Evolutionary conservation across 2,329 filamentous ascomycete species (phyloP).

Genomic region (Ophiostoma sp.): DNA sequence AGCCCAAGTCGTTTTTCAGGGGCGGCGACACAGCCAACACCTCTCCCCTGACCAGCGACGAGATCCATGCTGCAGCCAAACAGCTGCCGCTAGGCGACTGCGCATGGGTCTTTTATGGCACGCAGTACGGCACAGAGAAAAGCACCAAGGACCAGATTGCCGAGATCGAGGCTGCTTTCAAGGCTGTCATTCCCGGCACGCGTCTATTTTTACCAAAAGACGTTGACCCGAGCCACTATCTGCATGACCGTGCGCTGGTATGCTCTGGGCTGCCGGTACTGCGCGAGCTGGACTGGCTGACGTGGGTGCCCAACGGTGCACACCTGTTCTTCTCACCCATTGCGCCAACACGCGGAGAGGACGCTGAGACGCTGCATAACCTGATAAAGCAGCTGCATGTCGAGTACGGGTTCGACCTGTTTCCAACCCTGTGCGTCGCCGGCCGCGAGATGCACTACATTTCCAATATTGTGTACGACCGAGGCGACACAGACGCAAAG

Average conservation of each 20-base stretch:
- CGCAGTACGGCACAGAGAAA: slow-evolving; percentile 35
- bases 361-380: slow-evolving; percentile 42
- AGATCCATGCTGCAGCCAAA: slow-evolving; percentile 32
- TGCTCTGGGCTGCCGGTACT: slow-evolving; percentile 35
- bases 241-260: slow-evolving; percentile 35
- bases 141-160: slow-evolving; percentile 34
- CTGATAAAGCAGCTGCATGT: slow-evolving; percentile 35
- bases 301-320: slow-evolving; percentile 48
- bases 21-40: neutral
- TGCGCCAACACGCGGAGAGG: slow-evolving; percentile 42
- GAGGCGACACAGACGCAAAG: slow-evolving; percentile 32
- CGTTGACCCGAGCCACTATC: slow-evolving; percentile 36
- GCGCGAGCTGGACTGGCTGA: slow-evolving; percentile 39
- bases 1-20: slow-evolving; percentile 32
- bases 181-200: slow-evolving; percentile 36
- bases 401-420: slow-evolving; percentile 46
- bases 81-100: slow-evolving; percentile 39
- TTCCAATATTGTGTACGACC: slow-evolving; percentile 43
- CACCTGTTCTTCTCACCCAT: slow-evolving; percentile 49
- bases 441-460: slow-evolving; percentile 53
- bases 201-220: slow-evolving; percentile 41
- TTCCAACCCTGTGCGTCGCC: slow-evolving; percentile 47
- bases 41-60: slow-evolving; percentile 31
- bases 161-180: slow-evolving; percentile 41
- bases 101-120: slow-evolving; percentile 48